Evolutionary conservation across 768 basidiomycete species (phyloP), one percentile per base, ranked within the genome.

Genomic region (Hygrocybe punicea): DNA sequence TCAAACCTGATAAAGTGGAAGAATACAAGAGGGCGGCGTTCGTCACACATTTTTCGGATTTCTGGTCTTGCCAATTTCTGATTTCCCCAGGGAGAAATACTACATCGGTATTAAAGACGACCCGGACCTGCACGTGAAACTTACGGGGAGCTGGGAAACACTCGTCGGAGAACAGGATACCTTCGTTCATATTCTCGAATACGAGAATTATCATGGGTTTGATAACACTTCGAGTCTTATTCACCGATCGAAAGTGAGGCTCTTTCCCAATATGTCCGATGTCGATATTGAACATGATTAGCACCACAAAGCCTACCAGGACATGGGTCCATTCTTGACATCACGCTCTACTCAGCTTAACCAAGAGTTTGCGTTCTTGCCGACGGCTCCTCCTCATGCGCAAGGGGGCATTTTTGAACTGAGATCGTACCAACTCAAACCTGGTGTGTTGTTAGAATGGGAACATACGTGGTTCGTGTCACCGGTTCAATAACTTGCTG

Each of bases 311-410:
- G 80, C 86, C 49, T 92, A 86, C 72, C 76, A 84, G 59, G 81
- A 80, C 21, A 82, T 98, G 77, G 79, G 92, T 11, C 95, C 94
- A 5, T 82, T 83, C 67, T 69, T 98, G 37, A 78, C 72, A 11
- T 85, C 84, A 14, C 84, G 95, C 40, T 79, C 85, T 29, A 80
- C 81, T 14, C 93, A 96, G 63, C 81, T 96, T 48, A 85, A 83
- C 63, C 92, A 93, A 68, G 96, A 99, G 69, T 99, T 99, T 73
- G 92, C 91, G 1, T 96, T 98, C 76, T 85, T 95, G 68, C 93
- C 94, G 6, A 91, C 93, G 1, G 82, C 91, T 17, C 93, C 94
- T 34, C 94, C 95, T 5, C 87, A 81, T 62, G 79, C 84, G 4
- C 82, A 89, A 62, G 96, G 95, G 6, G 96, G 97, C 5, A 78